These are phyloP conservation scores for Malus hybrid DNA, from an alignment of 331 rosid genomes.

Conservation along the genomic window DNA sequence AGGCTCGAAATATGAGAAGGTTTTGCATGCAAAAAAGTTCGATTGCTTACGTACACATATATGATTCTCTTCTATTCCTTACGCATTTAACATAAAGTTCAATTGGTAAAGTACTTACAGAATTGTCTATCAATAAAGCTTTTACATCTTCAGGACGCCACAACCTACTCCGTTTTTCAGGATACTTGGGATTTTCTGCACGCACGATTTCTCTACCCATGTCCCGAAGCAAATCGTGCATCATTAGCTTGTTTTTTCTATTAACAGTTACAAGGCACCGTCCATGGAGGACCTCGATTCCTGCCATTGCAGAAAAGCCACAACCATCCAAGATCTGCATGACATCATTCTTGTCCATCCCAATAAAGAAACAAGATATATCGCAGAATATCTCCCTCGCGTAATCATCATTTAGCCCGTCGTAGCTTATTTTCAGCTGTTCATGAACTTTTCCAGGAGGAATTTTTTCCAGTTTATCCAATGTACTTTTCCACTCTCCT, in stretches of 20 bases:
- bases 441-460: not conserved
- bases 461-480: conserved; percentile 1
- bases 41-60: too few species aligned
- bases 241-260: conserved; percentile 9
- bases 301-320: not conserved
- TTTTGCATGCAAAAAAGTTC: not conserved
- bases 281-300: conserved; percentile 12
- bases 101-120: not conserved
- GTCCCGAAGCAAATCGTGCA: conserved; percentile 27
- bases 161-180: conserved; percentile 6
- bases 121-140: not conserved
- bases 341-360: conserved; percentile 12
- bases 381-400: conserved; percentile 23
- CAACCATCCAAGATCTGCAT: not conserved
- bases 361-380: conserved; percentile 22
- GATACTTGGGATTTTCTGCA: not conserved
- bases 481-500: not conserved
- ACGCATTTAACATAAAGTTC: not conserved
- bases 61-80: not conserved
- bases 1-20: not conserved
- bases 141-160: not conserved
- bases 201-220: conserved; percentile 28
- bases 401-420: conserved; percentile 12
- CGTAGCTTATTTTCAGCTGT: conserved; percentile 22
- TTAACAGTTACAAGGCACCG: conserved; percentile 9